phyloP scores from a whole-genome alignment of 305 asterid genomes.

The Rubia tinctorum region DNA sequence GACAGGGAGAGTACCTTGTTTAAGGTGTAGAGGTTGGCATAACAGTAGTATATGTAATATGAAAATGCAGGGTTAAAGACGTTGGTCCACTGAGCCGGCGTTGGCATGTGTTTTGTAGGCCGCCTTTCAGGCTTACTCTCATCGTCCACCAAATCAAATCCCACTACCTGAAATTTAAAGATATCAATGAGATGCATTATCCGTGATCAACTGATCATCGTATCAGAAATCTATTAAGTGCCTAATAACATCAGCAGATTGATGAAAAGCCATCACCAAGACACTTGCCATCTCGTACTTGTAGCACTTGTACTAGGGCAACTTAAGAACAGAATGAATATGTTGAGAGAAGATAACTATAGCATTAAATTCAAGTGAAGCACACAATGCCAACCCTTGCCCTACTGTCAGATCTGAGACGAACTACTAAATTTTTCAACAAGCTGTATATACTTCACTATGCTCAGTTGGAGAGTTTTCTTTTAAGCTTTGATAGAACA shows the following conservation, averaged over 20 bases:
- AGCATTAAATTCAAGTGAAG: background rate
- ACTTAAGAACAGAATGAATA: background rate
- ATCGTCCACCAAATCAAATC: conserved; percentile 98
- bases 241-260: background rate
- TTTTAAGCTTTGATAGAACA: background rate
- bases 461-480: background rate
- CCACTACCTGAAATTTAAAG: conserved; percentile 71
- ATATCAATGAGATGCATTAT: conserved; percentile 9
- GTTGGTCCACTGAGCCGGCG: conserved; percentile 93
- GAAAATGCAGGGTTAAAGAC: conserved; percentile 93
- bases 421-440: background rate
- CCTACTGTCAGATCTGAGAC: background rate
- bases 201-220: background rate
- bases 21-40: conserved; percentile 91
- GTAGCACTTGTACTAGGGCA: background rate
- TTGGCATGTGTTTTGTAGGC: conserved; percentile 99
- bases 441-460: background rate
- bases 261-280: background rate
- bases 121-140: conserved; percentile 99
- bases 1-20: conserved; percentile 54
- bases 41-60: conserved; percentile 90
- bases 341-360: background rate
- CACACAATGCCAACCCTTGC: background rate
- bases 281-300: background rate
- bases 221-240: background rate